Evolutionary conservation across 352 stramenopile species (phyloP).

Genomic region (Phytopythium vexans): DNA sequence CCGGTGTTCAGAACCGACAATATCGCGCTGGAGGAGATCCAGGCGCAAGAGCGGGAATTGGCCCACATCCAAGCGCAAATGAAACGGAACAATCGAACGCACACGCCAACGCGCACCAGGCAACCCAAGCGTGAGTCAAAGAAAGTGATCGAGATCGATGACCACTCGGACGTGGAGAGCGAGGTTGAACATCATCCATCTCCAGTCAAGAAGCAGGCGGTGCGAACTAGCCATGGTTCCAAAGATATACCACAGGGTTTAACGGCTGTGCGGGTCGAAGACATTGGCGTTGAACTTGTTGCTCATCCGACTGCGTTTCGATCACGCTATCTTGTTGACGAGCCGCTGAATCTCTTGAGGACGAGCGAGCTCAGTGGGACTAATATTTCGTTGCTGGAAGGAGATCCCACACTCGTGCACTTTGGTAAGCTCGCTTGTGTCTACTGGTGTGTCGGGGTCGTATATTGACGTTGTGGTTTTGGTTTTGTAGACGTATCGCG

Average conservation of each 20-base stretch:
- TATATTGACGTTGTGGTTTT: too few relatives aligned
- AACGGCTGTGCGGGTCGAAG: conserved; percentile 5
- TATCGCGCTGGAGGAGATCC: conserved; percentile 25
- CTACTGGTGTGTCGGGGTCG: too few relatives aligned
- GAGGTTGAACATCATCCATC: too few relatives aligned
- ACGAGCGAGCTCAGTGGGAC: too few relatives aligned
- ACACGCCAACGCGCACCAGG: neutral
- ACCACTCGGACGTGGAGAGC: conserved; percentile 12
- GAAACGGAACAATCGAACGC: conserved; percentile 14
- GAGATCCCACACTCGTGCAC: too few relatives aligned
- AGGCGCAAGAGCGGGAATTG: conserved; percentile 39
- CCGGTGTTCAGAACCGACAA: too few relatives aligned
- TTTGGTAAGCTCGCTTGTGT: too few relatives aligned
- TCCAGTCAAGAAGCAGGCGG: too few relatives aligned
- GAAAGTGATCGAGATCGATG: conserved; percentile 12
- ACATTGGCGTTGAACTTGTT: neutral
- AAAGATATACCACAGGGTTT: conserved; percentile 4
- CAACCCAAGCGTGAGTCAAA: conserved; percentile 9
- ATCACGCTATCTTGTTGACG: conserved; percentile 15
- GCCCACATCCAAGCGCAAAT: conserved; percentile 26
- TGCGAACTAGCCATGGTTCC: too few relatives aligned
- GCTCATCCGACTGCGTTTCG: conserved; percentile 29
- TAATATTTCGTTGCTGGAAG: too few relatives aligned
- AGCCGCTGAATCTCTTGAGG: conserved; percentile 21
- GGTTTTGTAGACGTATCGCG: too few relatives aligned